These are phyloP conservation scores for Botrytis hyacinthi DNA, from an alignment of 2,329 filamentous ascomycete species.

Conservation along the genomic window DNA sequence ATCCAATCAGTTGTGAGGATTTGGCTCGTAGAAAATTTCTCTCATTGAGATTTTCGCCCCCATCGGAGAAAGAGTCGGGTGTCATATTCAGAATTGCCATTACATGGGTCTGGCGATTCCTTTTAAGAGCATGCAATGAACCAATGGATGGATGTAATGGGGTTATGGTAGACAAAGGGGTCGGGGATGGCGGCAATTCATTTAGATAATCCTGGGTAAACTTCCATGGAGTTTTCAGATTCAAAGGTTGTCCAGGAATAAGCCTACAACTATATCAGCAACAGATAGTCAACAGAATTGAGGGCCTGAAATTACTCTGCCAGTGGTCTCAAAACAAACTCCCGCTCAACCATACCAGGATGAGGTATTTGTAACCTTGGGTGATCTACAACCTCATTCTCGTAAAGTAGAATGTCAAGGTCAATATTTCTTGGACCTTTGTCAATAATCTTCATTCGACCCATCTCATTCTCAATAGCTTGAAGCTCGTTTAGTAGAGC, in stretches of 20 bases:
- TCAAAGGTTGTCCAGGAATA: constrained; percentile 53
- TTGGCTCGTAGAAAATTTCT: constrained; percentile 33
- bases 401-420: constrained; percentile 86
- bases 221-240: constrained; percentile 57
- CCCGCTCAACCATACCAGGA: constrained; percentile 78
- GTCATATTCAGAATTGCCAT: constrained; percentile 97
- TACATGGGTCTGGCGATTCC: constrained; percentile 62
- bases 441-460: constrained; percentile 79
- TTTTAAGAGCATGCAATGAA: constrained; percentile 57
- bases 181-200: constrained; percentile 49
- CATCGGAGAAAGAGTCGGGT: constrained; percentile 95
- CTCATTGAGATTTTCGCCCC: constrained; percentile 55
- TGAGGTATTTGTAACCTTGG: constrained; percentile 83
- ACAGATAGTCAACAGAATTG: neutral
- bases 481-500: constrained; percentile 79
- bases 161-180: constrained; percentile 58
- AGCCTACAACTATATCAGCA: constrained; percentile 44
- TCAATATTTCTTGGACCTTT: constrained; percentile 96
- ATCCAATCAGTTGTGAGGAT: constrained; percentile 49
- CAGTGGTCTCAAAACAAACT: constrained; percentile 88
- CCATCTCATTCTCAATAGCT: constrained; percentile 75
- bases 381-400: constrained; percentile 61
- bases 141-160: constrained; percentile 50
- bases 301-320: constrained; percentile 58
- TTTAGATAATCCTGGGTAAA: constrained; percentile 60